These are phyloP conservation scores for Corallochytrium limacisporum DNA, from an alignment of 78 protist genomes.

Conservation along the genomic window DNA sequence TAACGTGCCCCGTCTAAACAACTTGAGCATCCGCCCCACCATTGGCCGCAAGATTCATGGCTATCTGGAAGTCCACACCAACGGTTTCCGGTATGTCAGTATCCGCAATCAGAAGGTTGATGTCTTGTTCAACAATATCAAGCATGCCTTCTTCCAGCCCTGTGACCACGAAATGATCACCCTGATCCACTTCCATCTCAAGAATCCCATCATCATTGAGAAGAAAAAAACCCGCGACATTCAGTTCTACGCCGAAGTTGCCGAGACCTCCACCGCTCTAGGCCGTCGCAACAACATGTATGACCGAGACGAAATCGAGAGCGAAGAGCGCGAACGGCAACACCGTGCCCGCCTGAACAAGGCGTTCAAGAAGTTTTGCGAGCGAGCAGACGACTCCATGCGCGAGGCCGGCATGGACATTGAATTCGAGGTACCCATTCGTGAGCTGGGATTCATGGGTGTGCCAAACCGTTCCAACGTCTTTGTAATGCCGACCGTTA, in stretches of 20 bases:
- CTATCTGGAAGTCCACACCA: slow-evolving; percentile 68
- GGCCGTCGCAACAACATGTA: not conserved
- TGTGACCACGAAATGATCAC: slow-evolving; percentile 64
- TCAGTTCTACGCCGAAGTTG: slow-evolving; percentile 61
- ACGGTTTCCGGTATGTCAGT: slow-evolving; percentile 80
- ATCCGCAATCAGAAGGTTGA: slow-evolving; percentile 34
- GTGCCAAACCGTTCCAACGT: slow-evolving; percentile 46
- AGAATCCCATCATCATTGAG: slow-evolving; percentile 72
- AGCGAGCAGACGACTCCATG: slow-evolving; percentile 4
- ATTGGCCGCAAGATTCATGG: slow-evolving; percentile 50
- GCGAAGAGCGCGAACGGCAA: slow-evolving; percentile 65
- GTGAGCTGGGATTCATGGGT: slow-evolving; percentile 79
- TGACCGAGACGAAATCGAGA: slow-evolving; percentile 75
- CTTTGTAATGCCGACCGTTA: slow-evolving; percentile 58
- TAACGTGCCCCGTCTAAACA: slow-evolving; percentile 26
- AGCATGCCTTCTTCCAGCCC: slow-evolving; percentile 82
- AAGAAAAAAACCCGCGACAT: slow-evolving; percentile 78
- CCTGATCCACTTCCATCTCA: slow-evolving; percentile 79
- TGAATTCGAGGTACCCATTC: slow-evolving; percentile 75
- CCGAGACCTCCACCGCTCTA: not conserved
- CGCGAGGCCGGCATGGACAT: not conserved
- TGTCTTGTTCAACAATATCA: slow-evolving; percentile 65
- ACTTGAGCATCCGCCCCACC: slow-evolving; percentile 54
- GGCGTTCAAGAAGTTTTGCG: slow-evolving; percentile 41
- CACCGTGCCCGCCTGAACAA: slow-evolving; percentile 41